A percentile compares a stretch with the other conserved stretches of the same genome.
These are phyloP conservation scores for Fusarium solani-melongenae DNA, from an alignment of 2,329 filamentous ascomycete genomes.

Conservation along the genomic window DNA sequence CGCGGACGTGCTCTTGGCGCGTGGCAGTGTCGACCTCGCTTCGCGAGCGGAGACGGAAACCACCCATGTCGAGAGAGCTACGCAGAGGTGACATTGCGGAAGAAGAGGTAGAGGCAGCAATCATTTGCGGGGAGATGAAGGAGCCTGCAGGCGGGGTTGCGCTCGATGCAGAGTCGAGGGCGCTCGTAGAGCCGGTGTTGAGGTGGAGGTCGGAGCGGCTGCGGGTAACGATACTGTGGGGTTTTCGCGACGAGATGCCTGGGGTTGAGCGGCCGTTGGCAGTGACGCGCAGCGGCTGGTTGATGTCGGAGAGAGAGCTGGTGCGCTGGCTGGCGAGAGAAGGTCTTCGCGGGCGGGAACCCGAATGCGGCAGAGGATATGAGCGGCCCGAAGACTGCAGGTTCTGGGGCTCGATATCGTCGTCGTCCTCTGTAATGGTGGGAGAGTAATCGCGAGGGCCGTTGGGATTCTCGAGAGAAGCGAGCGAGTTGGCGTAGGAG, in stretches of 20 bases:
- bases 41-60: slow-evolving; percentile 69
- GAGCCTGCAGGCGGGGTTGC: slow-evolving; percentile 43
- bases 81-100: slow-evolving; percentile 64
- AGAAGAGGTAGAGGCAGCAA: slow-evolving; percentile 44
- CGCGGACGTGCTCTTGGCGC: slow-evolving; percentile 67
- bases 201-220: slow-evolving; percentile 63
- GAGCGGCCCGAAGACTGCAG: slow-evolving; percentile 30
- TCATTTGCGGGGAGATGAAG: slow-evolving; percentile 40
- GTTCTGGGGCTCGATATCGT: slow-evolving; percentile 49
- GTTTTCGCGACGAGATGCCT: slow-evolving; percentile 52
- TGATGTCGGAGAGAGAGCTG: slow-evolving; percentile 49
- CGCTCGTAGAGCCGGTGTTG: slow-evolving; percentile 43
- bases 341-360: slow-evolving; percentile 43
- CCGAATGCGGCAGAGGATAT: slow-evolving; percentile 32
- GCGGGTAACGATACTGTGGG: slow-evolving; percentile 46
- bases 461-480: slow-evolving; percentile 59
- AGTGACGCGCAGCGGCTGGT: slow-evolving; percentile 42
- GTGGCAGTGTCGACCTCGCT: slow-evolving; percentile 68
- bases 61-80: slow-evolving; percentile 66
- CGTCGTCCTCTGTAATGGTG: slow-evolving; percentile 65
- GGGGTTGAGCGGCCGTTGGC: slow-evolving; percentile 44
- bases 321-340: slow-evolving; percentile 49
- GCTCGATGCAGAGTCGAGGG: slow-evolving; percentile 40
- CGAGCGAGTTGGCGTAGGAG: slow-evolving; percentile 67
- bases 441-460: slow-evolving; percentile 63